Base-by-base conservation (phyloP, 208 protist species). In the Trypanosoma mega region DNA sequence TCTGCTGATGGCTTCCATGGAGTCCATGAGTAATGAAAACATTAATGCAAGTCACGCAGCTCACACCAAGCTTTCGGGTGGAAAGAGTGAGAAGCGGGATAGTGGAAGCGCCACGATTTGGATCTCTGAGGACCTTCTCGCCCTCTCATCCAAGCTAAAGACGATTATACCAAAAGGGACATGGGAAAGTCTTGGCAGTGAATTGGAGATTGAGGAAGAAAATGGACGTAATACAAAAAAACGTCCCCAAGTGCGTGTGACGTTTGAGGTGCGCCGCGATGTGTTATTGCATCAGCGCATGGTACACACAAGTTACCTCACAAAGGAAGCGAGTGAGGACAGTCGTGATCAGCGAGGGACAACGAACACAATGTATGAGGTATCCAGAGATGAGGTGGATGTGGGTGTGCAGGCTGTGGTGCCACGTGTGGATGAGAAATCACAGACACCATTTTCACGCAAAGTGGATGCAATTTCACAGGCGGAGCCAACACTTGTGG, bases 271-370 rank as follows among this genome's bases (percentile, higher is more conserved):
- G 14, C 49, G 74, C 6, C 76, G 87, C 4, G 60, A 87, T 50
- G 65, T 86, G 23, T 50, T 94, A 7, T 46, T 94, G 41, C 63
- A 72, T 31, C 80, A 90, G 44, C 81, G 72, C 65, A 62, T 66
- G 46, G 64, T 68, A 14, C 65, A 78, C 18, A 71, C 72, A 39
- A 65, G 67, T 50, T 91, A 80, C 60, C 46, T 94, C 24, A 88
- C 83, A 2, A 91, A 91, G 63, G 89, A 95, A 53, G 89, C 89
- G 0, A 90, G 82, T 56, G 89, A 95, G 60, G 89, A 95, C 70
- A 87, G 85, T 53, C 81, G 89, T 33, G 85, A 95, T 58, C 59
- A 89, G 21, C 89, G 89, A 39, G 80, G 74, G 0, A 69, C 74
- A 14, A 60, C 64, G 24, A 90, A 90, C 49, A 70, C 78, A 2